Evolutionary conservation across 192 early-diverging fungal genomes (phyloP), one percentile per base, ranked within the genome.

Genomic region (Kickxella alabastrina): DNA sequence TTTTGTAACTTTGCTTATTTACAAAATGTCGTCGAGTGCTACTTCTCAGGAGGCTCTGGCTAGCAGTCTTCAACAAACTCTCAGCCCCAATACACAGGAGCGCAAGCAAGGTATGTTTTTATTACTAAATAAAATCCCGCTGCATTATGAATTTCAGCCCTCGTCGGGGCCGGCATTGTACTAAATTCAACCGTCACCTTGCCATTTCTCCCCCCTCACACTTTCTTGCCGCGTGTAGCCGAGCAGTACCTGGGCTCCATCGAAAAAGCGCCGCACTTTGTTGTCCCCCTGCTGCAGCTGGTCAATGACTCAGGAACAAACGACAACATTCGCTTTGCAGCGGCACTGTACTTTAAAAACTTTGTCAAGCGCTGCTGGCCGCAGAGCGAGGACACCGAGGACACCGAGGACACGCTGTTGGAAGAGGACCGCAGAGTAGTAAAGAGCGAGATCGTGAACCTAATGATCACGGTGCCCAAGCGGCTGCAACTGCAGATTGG

Each of bases 301-400:
- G 82, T 93, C 27, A 79, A 78, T 44, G 80, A 74, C 59, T 64
- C 79, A 40, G 44, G 54, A 1, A 71, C 71, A 10, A 86, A 89
- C 58, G 57, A 45, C 17, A 80, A 75, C 27, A 70, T 90, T 4
- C 83, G 90, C 37, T 85, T 92, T 57, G 83, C 93, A 4, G 89
- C 84, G 5, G 81, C 89, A 17, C 68, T 99, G 42, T 87, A 90
- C 55, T 98, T 99, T 75, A 99, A 99, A 77, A 99, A 99, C 72
- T 93, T 85, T 78, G 78, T 98, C 58, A 90, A 91, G 55, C 82
- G 86, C 54, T 68, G 87, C 57, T 99, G 97, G 97, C 54, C 61
- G 37, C 59, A 62, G 54, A 31, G 57, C 62, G 73, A 76, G 43
- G 58, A 78, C 29, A 22, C 48, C 10, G 64, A 62, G 37, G 58